phyloP scores from a whole-genome alignment of 495 filamentous ascomycete genomes.

The Pseudomonodictys pantanalensis region DNA sequence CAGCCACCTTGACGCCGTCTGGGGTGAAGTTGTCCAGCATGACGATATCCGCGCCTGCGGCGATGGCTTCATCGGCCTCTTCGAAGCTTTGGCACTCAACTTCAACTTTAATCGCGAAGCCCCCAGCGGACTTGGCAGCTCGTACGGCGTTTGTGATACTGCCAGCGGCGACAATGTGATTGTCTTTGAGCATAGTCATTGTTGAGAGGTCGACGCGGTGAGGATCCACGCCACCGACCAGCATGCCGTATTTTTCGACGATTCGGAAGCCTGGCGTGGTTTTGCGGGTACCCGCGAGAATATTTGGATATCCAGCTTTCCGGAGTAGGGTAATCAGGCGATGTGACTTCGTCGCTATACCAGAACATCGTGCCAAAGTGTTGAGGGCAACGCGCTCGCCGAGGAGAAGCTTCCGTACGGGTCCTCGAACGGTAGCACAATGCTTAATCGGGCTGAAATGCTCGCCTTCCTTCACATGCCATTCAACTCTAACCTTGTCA shows the following conservation, averaged over 20 bases:
- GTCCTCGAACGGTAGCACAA: slow-evolving; percentile 80
- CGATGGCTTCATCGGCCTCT: slow-evolving; percentile 87
- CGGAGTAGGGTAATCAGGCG: slow-evolving; percentile 53
- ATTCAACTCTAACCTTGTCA: slow-evolving; percentile 61
- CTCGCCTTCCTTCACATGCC: slow-evolving; percentile 77
- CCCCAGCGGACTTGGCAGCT: slow-evolving; percentile 78
- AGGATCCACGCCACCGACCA: slow-evolving; percentile 85
- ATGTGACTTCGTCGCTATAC: slow-evolving; percentile 71
- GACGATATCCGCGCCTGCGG: slow-evolving; percentile 86
- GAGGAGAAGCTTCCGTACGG: slow-evolving; percentile 79
- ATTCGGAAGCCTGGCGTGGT: slow-evolving; percentile 94
- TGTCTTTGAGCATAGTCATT: slow-evolving; percentile 99
- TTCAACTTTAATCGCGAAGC: slow-evolving; percentile 90
- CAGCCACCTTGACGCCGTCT: slow-evolving; percentile 69
- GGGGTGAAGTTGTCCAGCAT: slow-evolving; percentile 95
- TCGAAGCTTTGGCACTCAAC: slow-evolving; percentile 86
- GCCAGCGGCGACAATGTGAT: slow-evolving; percentile 83
- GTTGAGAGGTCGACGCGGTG: slow-evolving; percentile 87
- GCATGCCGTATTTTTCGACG: slow-evolving; percentile 97
- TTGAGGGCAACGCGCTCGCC: slow-evolving; percentile 94
- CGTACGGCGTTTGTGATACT: slow-evolving; percentile 76
- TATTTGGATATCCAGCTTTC: slow-evolving; percentile 68
- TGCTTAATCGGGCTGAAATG: slow-evolving; percentile 56
- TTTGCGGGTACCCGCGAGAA: slow-evolving; percentile 92
- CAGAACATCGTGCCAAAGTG: slow-evolving; percentile 85